phyloP scores from a whole-genome alignment of 306 rosid genomes.

The Delonix regia region DNA sequence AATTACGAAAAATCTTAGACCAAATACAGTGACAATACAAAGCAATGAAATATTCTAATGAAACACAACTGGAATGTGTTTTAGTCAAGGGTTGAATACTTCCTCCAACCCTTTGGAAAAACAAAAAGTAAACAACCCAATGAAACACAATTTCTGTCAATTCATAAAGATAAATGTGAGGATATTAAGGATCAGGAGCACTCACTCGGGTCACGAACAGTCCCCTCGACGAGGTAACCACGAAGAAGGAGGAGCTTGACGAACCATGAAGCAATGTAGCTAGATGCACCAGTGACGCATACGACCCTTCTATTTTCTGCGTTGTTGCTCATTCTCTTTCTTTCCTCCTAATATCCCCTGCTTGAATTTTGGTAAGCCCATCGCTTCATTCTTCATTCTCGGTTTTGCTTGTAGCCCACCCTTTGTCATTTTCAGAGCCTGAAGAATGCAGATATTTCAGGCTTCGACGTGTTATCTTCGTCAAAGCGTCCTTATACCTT shows the following conservation, averaged over 20 bases:
- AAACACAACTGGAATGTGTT: neutral
- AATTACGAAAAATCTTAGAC: neutral
- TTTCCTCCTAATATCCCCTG: neutral
- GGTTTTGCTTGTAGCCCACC: no score
- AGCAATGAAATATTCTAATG: neutral
- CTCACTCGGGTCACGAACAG: slow-evolving; percentile 11
- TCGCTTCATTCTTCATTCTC: neutral
- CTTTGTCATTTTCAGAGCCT: neutral
- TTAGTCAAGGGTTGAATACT: neutral
- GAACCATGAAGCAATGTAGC: slow-evolving; percentile 53
- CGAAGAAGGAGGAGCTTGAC: slow-evolving; percentile 54
- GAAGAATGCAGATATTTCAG: neutral
- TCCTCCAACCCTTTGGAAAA: neutral
- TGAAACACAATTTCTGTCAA: neutral
- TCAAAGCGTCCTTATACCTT: neutral
- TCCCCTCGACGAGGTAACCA: slow-evolving; percentile 37
- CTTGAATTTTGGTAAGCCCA: neutral
- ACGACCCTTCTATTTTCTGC: neutral
- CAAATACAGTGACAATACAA: neutral
- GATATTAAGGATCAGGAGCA: neutral
- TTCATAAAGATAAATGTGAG: neutral
- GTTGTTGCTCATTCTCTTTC: neutral
- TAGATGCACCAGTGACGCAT: neutral
- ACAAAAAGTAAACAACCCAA: no score
- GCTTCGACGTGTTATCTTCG: neutral